Base-by-base conservation (phyloP, 176 grass and related monocot genomes). In the Tillandsia fasciculata region DNA sequence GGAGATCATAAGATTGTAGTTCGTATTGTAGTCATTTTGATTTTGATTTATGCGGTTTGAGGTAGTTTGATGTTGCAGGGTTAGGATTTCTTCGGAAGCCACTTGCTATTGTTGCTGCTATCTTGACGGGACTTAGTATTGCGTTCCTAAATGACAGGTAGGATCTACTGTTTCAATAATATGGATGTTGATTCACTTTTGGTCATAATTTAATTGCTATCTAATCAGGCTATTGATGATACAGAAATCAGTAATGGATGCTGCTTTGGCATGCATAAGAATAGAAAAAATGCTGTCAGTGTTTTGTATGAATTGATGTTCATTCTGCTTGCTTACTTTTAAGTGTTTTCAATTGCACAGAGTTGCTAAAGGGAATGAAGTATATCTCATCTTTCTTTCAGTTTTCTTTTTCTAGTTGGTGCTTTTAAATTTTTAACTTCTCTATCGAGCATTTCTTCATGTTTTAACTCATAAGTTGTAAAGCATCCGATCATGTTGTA, bases 101-200 rank as follows among this genome's bases (percentile, higher is more conserved):
- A 10, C 57, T 97, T 81, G 94, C 94, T 58, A 86, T 97, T 63
- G 33, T 92, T 63, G 89, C 94, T 50, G 87, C 94, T 9, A 78
- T 90, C 82, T 83, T 90, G 83, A 97, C 89, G 50, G 94, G 81
- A 49, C 20, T 92, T 57, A 90, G 86, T 81, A 87, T 97, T 50
- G 81, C 84, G 69, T 84, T 97, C 77, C 86, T 97, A 33, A 97
- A 97, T 79, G 94, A 97, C 58, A 92, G 94, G 94, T 90, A 85
- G 65, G 50, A 3, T 54, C 80, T 22, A 8, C 1, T 59, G 15
- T 22, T 58, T 18, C n/a, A 22, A 33, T 33, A 33, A 33, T 33
- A 33, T 33, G 29, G 29, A 33, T 33, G 29, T 33, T 33, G 29
- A 33, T 33, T 33, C 29, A 33, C 3, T 33, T 33, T 33, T 33